Base-by-base conservation (phyloP, 768 basidiomycete genomes). In the Lepiota venenata region DNA sequence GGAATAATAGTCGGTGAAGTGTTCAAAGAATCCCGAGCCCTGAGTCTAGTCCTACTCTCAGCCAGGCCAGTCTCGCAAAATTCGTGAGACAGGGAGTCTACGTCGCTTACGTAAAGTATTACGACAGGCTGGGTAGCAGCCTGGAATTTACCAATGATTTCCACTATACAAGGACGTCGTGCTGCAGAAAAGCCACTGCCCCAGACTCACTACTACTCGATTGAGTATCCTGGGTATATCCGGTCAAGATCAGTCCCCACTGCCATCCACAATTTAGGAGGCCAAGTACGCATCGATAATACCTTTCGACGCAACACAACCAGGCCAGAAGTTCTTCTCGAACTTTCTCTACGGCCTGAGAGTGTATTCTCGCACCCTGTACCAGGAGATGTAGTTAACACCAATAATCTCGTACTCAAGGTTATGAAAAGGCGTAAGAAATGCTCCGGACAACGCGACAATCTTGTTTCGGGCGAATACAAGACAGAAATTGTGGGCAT, bases 161-260 rank as follows among this genome's bases (percentile, higher is more conserved):
- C 8, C 32, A 32, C 32, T 32, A 8, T 9, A 2, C 43, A 43
- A 16, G 38, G 47, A 35, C 56, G 46, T 32, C 15, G 27, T 18
- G 71, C 74, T 35, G 65, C 69, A 25, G 75, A 71, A 54, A 60
- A 57, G 37, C 71, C 77, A 2, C 71, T 92, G 1, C 82, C 85
- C 18, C 72, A 78, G 32, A 73, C 75, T 4, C 74, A 82, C 27
- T 88, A 85, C 65, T 88, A 88, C 64, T 87, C 91, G 4, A 75
- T 96, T 57, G 94, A 97, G 68, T 96, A 93, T 71, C 93, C 93
- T 6, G 93, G 93, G 57, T 91, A 92, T 60, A 85, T 97, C 50
- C 70, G 76, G 12, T 69, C 76, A 2, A 65, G 76, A 1, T 88
- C 91, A 32, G 77, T 85, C 4, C 75, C 83, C 0, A 60, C 74